A percentile compares a stretch with the other conserved stretches of the same genome.
phyloP scores from a whole-genome alignment of 805 yeast genomes.

The Komagataella kurtzmanii region DNA sequence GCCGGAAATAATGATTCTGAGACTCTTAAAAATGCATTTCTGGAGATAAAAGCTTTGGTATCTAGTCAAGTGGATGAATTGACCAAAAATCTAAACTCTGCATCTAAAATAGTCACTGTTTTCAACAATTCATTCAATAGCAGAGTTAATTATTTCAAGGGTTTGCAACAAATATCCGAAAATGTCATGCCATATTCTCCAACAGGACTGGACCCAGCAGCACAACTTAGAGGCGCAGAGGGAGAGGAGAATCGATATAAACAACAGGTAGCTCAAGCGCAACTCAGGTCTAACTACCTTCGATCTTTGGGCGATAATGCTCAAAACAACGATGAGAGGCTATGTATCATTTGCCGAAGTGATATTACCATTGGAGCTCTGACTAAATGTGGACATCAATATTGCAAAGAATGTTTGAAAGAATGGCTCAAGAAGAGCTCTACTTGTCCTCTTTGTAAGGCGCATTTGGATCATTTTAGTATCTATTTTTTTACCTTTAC shows the following conservation, averaged over 20 bases:
- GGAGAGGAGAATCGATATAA: slow-evolving; percentile 5
- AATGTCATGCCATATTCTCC: slow-evolving; percentile 43
- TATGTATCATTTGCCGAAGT: slow-evolving; percentile 72
- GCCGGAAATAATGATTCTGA: not conserved
- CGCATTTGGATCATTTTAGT: slow-evolving; percentile 30
- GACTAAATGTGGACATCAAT: slow-evolving; percentile 86
- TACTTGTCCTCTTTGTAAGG: slow-evolving; percentile 77
- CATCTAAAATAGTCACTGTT: slow-evolving; percentile 31
- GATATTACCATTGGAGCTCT: slow-evolving; percentile 63
- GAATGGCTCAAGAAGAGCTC: slow-evolving; percentile 48
- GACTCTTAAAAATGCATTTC: not conserved
- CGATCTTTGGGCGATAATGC: slow-evolving; percentile 22
- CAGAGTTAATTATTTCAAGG: slow-evolving; percentile 72
- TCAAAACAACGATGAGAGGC: slow-evolving; percentile 22
- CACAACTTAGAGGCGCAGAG: not conserved
- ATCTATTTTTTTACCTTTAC: slow-evolving; percentile 59
- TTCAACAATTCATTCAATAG: slow-evolving; percentile 61
- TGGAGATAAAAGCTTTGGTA: slow-evolving; percentile 3
- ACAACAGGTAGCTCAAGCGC: slow-evolving; percentile 13
- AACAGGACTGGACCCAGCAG: not conserved
- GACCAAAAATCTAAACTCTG: slow-evolving; percentile 21
- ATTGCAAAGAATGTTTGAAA: slow-evolving; percentile 68
- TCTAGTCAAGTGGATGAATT: slow-evolving; percentile 27
- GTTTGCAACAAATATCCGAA: slow-evolving; percentile 79
- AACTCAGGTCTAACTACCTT: slow-evolving; percentile 35